These are phyloP conservation scores for Neurospora sp. DNA, from an alignment of 495 filamentous ascomycete species.

Conservation along the genomic window DNA sequence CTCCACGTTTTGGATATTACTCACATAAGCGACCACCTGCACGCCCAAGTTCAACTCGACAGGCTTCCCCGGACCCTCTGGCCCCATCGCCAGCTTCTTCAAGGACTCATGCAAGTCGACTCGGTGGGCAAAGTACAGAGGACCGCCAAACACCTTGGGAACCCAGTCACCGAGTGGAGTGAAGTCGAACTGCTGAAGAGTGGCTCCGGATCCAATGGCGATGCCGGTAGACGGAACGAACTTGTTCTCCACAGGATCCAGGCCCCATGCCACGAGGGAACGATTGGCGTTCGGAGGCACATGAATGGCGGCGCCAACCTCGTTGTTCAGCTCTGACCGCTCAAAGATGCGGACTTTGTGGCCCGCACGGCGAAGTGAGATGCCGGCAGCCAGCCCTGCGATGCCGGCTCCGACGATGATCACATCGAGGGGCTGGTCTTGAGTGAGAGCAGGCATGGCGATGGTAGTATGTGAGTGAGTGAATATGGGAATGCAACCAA, in stretches of 20 bases:
- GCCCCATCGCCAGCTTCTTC: constrained; percentile 28
- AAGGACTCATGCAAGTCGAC: constrained; percentile 36
- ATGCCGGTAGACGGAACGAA: constrained; percentile 18
- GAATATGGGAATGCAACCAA: background rate
- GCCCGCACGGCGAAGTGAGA: constrained; percentile 37
- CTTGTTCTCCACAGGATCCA: constrained; percentile 27
- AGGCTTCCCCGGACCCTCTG: constrained; percentile 22
- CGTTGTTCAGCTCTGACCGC: constrained; percentile 36
- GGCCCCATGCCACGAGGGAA: constrained; percentile 34
- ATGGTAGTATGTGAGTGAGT: background rate
- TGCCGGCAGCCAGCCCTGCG: constrained; percentile 40
- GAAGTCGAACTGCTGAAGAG: constrained; percentile 23
- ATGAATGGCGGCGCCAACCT: constrained; percentile 47
- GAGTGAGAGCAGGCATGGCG: background rate
- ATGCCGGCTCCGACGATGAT: constrained; percentile 44
- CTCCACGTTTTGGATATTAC: background rate
- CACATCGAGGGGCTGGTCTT: constrained; percentile 23
- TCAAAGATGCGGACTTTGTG: constrained; percentile 44
- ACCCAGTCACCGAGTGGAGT: constrained; percentile 7
- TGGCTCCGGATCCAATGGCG: constrained; percentile 23
- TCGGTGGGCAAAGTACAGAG: constrained; percentile 16
- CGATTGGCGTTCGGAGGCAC: constrained; percentile 39
- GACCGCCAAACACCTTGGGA: constrained; percentile 5
- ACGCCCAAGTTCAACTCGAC: constrained; percentile 23
- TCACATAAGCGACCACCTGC: constrained; percentile 19